Base-by-base conservation (phyloP, 495 filamentous ascomycete species). In the Lepidopterella palustris region DNA sequence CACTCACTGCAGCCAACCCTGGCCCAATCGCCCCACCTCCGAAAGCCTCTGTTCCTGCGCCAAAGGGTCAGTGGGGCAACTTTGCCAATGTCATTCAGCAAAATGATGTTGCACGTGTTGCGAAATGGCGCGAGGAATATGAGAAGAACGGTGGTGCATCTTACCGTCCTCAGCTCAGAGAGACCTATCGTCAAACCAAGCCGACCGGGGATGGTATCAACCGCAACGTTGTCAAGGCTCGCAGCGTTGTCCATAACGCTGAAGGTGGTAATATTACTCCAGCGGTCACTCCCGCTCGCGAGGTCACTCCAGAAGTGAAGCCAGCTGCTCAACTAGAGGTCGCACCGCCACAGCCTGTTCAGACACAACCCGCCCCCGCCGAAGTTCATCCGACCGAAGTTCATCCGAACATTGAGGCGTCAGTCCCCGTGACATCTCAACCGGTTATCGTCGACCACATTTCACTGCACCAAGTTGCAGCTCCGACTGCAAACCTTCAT, bases 21-120 rank as follows among this genome's bases (percentile, higher is more conserved):
- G 54, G 54, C 8, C 54, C 54, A 6, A 57, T 57, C 11, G 54
- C 54, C 13, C 54, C 54, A 51, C 54, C 54, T 49, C 4, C 31
- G 20, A 47, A 18, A 13, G 21, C 54, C n/a, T 11, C 35, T 9
- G 49, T 20, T 15, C 49, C 54, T 39, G 9, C 54, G 5, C 21
- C 56, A 50, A 20, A 20, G 15, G 47, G 47, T 51, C 13, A 51
- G 15, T 51, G 47, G 47, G 47, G 21, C 47, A 51, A 51, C 47
- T 51, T 51, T 51, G 13, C 13, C 21, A 51, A 51, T 24, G 47
- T 13, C 23, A 24, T 51, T 13, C 47, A 51, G 24, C 47, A 21
- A 11, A 21, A 28, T 24, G 35, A 42, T 42, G 35, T 18, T 3
- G 18, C 18, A 18, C 10, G 35, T 18, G 35, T 18, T 15, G 35